These are phyloP conservation scores for Diatrype stigma DNA, from an alignment of 2,329 filamentous ascomycete species.

Conservation along the genomic window DNA sequence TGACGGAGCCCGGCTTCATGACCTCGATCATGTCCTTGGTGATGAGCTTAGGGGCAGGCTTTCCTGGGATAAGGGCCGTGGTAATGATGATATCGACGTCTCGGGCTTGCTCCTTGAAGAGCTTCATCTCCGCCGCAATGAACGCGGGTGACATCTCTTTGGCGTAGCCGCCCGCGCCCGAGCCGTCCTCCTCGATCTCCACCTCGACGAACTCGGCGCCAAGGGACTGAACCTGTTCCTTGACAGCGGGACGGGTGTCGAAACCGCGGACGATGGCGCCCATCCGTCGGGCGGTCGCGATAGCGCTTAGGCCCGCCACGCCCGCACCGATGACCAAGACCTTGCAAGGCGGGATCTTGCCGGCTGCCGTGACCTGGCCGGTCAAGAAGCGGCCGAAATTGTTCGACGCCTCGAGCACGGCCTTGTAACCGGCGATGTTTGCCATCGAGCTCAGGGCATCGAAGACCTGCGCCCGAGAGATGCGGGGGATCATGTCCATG, in stretches of 20 bases:
- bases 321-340: slow-evolving; percentile 87
- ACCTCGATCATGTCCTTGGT: slow-evolving; percentile 73
- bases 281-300: slow-evolving; percentile 79
- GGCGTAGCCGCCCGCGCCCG: slow-evolving; percentile 80
- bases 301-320: slow-evolving; percentile 83
- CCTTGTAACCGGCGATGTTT: slow-evolving; percentile 91
- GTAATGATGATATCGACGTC: slow-evolving; percentile 93
- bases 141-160: slow-evolving; percentile 96
- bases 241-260: slow-evolving; percentile 81
- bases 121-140: slow-evolving; percentile 86
- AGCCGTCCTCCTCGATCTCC: slow-evolving; percentile 77
- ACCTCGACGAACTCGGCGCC: slow-evolving; percentile 90
- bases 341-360: slow-evolving; percentile 86
- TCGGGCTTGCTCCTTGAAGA: slow-evolving; percentile 80
- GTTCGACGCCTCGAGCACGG: slow-evolving; percentile 84
- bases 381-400: slow-evolving; percentile 85
- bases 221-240: slow-evolving; percentile 85
- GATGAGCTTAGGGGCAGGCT: slow-evolving; percentile 77
- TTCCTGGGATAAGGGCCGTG: slow-evolving; percentile 85
- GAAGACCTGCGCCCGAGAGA: slow-evolving; percentile 83
- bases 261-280: slow-evolving; percentile 88
- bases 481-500: slow-evolving; percentile 90
- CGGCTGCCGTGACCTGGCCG: slow-evolving; percentile 84
- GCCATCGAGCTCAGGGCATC: slow-evolving; percentile 91
- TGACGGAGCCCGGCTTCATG: slow-evolving; percentile 86